These are phyloP conservation scores for Blastosporella zonata DNA, from an alignment of 1,284 basidiomycete genomes.

Conservation along the genomic window DNA sequence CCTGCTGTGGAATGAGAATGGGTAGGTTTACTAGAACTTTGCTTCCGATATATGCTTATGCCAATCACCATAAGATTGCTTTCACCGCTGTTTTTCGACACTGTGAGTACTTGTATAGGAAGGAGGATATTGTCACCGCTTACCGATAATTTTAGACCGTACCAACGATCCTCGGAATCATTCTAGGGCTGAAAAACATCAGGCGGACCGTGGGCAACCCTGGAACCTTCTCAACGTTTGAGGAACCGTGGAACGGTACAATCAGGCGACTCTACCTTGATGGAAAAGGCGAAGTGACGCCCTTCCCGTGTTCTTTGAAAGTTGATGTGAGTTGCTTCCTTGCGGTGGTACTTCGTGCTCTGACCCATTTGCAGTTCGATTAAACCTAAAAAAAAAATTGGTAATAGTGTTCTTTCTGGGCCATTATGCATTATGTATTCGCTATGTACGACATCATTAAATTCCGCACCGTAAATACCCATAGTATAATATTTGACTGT, in stretches of 20 bases:
- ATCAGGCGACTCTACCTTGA: constrained; percentile 33
- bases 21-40: constrained; percentile 28
- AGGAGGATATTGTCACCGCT: neutral
- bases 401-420: no score
- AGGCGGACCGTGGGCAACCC: constrained; percentile 41
- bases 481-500: neutral
- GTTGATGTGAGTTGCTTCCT: constrained; percentile 27
- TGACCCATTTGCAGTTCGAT: neutral
- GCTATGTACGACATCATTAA: neutral
- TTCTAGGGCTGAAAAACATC: constrained; percentile 48
- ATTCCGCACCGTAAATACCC: neutral
- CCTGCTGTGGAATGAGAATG: constrained; percentile 36
- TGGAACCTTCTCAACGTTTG: constrained; percentile 43
- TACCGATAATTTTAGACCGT: constrained; percentile 29
- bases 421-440: neutral
- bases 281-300: constrained; percentile 30
- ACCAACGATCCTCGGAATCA: constrained; percentile 42
- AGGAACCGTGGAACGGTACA: constrained; percentile 31
- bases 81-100: constrained; percentile 40
- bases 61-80: constrained; percentile 34
- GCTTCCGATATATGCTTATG: neutral
- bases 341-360: neutral
- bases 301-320: constrained; percentile 39
- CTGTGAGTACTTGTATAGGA: constrained; percentile 25
- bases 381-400: neutral